Evolutionary conservation across 225 moss, liverwort and hornwort species (phyloP).

Genomic region (Physcomitrellopsis africana): DNA sequence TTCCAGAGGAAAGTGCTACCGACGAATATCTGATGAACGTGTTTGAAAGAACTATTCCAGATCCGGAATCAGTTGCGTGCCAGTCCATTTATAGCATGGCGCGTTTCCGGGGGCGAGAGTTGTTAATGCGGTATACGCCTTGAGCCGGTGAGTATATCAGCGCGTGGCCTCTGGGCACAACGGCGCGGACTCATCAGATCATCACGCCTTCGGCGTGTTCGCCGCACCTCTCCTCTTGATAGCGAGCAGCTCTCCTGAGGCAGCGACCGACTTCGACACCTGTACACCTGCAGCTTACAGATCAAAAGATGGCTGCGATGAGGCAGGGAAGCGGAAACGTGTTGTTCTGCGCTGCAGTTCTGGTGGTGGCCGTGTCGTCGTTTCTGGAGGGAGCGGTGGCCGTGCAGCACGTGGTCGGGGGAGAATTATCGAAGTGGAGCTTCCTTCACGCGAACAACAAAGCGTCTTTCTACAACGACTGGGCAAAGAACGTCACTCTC

Average conservation of each 20-base stretch:
- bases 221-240: too few species aligned
- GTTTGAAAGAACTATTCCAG: not conserved
- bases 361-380: conserved; percentile 14
- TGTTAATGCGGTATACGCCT: not conserved
- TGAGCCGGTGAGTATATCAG: too few species aligned
- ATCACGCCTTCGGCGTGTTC: too few species aligned
- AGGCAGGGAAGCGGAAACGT: conserved; percentile 19
- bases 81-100: not conserved
- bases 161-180: not conserved
- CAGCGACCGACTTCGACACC: not conserved
- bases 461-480: conserved; percentile 38
- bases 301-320: conserved; percentile 25
- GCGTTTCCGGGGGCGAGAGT: not conserved
- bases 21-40: not conserved
- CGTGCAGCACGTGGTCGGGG: conserved; percentile 44
- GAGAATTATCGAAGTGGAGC: conserved; percentile 30
- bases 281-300: too few species aligned
- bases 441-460: conserved; percentile 31
- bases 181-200: not conserved
- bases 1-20: too few species aligned
- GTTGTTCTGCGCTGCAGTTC: conserved; percentile 9
- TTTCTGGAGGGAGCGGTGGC: conserved; percentile 29
- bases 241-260: not conserved
- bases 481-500: conserved; percentile 40
- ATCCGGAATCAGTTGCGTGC: not conserved